Conservation (phyloP, 2,329 filamentous ascomycete species). For the Sphaceloma murrayae region DNA sequence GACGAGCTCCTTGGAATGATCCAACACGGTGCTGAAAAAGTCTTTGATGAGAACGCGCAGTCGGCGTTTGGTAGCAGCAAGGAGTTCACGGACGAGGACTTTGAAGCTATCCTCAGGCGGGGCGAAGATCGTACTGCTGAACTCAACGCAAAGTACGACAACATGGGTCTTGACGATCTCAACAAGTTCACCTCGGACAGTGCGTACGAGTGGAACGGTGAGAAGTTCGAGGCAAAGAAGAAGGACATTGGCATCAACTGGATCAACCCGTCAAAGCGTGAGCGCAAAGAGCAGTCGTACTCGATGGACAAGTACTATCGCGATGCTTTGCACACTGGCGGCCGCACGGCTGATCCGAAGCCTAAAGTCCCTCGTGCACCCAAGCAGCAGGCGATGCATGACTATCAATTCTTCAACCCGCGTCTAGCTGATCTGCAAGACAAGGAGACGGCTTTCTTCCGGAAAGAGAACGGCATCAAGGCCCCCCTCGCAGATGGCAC, state of each 20-base stretch:
- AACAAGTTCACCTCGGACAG: slow-evolving; percentile 98
- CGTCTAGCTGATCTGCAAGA: slow-evolving; percentile 83
- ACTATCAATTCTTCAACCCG: slow-evolving; percentile 93
- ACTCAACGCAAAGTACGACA: slow-evolving; percentile 89
- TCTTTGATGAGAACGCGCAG: slow-evolving; percentile 66
- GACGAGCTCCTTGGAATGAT: slow-evolving; percentile 97
- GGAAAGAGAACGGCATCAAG: slow-evolving; percentile 94
- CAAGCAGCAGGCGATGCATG: slow-evolving; percentile 83
- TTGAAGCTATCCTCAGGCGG: slow-evolving; percentile 75
- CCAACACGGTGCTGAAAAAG: slow-evolving; percentile 91
- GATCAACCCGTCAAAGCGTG: slow-evolving; percentile 98
- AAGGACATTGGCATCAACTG: slow-evolving; percentile 88
- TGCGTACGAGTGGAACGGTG: slow-evolving; percentile 97
- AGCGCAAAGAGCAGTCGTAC: slow-evolving; percentile 95
- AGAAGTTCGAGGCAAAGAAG: slow-evolving; percentile 75
- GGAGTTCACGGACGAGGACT: slow-evolving; percentile 74
- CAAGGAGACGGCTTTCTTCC: slow-evolving; percentile 88
- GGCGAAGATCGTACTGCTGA: slow-evolving; percentile 84
- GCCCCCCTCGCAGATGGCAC: slow-evolving; percentile 80
- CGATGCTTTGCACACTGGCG: slow-evolving; percentile 74
- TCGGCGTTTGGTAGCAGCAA: slow-evolving; percentile 51
- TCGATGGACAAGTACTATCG: slow-evolving; percentile 99
- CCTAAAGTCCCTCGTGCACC: slow-evolving; percentile 92
- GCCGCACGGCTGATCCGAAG: slow-evolving; percentile 71
- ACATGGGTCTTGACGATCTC: slow-evolving; percentile 89